These are phyloP conservation scores for Lonicera japonica DNA, from an alignment of 129 eudicot genomes.

Conservation along the genomic window DNA sequence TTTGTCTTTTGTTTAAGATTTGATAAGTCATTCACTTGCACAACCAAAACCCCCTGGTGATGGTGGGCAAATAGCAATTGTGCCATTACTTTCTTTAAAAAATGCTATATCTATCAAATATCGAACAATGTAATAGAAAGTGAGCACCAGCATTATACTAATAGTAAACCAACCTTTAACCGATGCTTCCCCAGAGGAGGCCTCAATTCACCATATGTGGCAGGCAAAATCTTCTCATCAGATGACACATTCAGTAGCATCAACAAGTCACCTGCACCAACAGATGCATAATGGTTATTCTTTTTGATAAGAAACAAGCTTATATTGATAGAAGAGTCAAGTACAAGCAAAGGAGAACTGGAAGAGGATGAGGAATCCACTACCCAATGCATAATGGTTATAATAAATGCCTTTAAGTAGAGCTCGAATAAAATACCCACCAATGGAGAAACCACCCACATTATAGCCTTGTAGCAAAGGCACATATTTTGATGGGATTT, in stretches of 20 bases:
- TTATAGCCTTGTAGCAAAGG: neutral
- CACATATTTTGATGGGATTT: neutral
- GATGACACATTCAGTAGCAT: conserved; percentile 55
- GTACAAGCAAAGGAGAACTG: too few species aligned
- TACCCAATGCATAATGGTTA: neutral
- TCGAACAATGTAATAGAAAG: too few species aligned
- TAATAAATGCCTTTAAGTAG: neutral
- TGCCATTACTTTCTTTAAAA: too few species aligned
- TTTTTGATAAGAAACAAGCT: too few species aligned
- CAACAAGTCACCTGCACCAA: conserved; percentile 61
- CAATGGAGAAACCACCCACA: neutral
- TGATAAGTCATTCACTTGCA: too few species aligned
- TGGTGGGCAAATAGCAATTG: too few species aligned
- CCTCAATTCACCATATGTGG: conserved; percentile 78
- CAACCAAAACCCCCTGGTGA: too few species aligned
- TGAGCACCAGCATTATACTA: neutral
- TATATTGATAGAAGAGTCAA: too few species aligned
- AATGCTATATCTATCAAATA: too few species aligned
- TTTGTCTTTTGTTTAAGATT: too few species aligned
- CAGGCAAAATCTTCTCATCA: conserved; percentile 74
- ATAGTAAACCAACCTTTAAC: conserved; percentile 47
- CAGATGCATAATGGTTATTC: neutral
- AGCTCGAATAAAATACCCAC: neutral
- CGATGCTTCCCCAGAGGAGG: conserved; percentile 99
- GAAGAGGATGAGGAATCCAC: too few species aligned